Evolutionary conservation across 345 rosid species (phyloP).

Genomic region (Dipteronia sinensis): DNA sequence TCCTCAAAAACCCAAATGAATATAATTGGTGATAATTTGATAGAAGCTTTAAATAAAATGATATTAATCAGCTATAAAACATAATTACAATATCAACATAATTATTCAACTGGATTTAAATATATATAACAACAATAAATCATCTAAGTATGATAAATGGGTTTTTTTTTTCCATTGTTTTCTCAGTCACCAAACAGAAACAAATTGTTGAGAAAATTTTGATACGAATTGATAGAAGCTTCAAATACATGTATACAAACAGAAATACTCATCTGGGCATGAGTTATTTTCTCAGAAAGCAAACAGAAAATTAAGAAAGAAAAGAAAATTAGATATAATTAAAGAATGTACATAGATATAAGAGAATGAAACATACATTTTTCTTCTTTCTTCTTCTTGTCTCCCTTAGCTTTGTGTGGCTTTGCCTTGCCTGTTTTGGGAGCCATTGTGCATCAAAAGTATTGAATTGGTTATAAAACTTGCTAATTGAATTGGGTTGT

Average conservation of each 20-base stretch:
- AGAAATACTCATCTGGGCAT: background rate
- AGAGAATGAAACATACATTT: slow-evolving; percentile 45
- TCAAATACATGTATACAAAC: background rate
- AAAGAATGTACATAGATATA: background rate
- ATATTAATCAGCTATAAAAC: too few species aligned
- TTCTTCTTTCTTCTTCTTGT: slow-evolving; percentile 90
- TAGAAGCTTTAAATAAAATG: too few species aligned
- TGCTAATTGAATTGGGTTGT: background rate
- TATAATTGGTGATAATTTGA: too few species aligned
- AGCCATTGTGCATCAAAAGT: slow-evolving; percentile 56
- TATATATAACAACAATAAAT: too few species aligned
- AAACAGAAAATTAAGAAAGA: background rate
- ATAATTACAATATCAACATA: too few species aligned
- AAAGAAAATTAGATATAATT: background rate
- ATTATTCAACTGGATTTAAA: too few species aligned
- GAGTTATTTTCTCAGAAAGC: background rate
- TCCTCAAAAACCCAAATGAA: too few species aligned
- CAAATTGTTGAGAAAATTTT: background rate
- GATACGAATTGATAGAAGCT: background rate
- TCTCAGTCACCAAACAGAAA: background rate
- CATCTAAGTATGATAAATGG: too few species aligned
- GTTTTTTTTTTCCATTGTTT: background rate
- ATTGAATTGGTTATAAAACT: background rate
- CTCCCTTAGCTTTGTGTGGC: slow-evolving; percentile 71
- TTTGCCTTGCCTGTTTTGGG: slow-evolving; percentile 84